Evolutionary conservation across 1,284 basidiomycete species (phyloP), one percentile per base, ranked within the genome.

Genomic region (Leccinum solheimii): DNA sequence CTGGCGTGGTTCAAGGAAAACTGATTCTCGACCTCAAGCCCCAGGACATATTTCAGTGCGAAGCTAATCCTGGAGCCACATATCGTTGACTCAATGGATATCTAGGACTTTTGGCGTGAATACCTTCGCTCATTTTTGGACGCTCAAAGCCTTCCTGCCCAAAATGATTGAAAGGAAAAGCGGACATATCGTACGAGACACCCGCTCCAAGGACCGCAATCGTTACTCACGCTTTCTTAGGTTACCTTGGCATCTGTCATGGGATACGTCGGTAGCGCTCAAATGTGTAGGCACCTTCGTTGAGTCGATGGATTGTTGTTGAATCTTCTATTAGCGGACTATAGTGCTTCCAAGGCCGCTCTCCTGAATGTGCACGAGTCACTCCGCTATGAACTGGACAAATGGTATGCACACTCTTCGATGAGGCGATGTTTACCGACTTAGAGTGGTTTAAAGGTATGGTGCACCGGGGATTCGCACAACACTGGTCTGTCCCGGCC

Each of bases 1-100:
- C 97, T 1, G 97, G 95, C n/a, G 86, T 98, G 58, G 92, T 93
- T 34, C 90, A 95, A 75, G 95, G 95, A 32, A 95, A 94, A 70
- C 79, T 89, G 0, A 78, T 98, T 26, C 77, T 95, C 4, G 94
- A 96, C 69, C 80, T 98, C 56, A 80, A 79, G 1, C 82, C 90
- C 1, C 82, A 85, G 51, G 95, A 98, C 69, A 76, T 98, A 45
- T 79, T 86, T 65, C 88, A 91, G 95, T 96, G 69, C 66, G 89
- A 61, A 43, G 40, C 26, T 57, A n/a, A 60, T 32, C 19, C 13
- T 2, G 7, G n/a, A 14, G 16, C 9, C 9, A 26, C 10, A 11
- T 57, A 34, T 14, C 6, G 4, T 59, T 64, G 23, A 32, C 56
- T 56, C 27, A 30, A 34, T 1, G 23, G 16, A 40, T 3, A 10